Conservation (phyloP, 2,329 filamentous ascomycete species). For the Fusarium xylarioides region DNA sequence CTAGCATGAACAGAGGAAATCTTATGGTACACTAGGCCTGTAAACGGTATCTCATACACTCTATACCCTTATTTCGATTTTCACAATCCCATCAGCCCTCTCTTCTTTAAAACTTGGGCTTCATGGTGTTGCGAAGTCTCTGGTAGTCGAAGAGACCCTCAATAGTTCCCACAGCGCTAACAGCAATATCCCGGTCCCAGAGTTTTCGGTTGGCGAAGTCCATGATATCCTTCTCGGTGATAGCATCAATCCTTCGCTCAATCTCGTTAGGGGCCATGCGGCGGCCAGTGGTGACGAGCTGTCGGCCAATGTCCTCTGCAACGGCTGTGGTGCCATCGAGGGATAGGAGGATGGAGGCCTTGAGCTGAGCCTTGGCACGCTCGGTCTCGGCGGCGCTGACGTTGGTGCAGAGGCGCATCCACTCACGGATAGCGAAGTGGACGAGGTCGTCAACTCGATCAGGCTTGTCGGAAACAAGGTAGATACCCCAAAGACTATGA, state of each 20-base stretch:
- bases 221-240: constrained; percentile 97
- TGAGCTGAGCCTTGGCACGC: constrained; percentile 98
- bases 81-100: constrained; percentile 45
- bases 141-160: constrained; percentile 86
- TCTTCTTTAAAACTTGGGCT: constrained; percentile 72
- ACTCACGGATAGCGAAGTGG: constrained; percentile 98
- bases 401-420: constrained; percentile 91
- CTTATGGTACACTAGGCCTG: constrained; percentile 65
- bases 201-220: constrained; percentile 93
- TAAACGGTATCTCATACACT: constrained; percentile 65
- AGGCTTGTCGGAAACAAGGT: constrained; percentile 91
- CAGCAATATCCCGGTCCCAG: constrained; percentile 96
- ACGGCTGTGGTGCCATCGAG: constrained; percentile 97
- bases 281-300: constrained; percentile 96
- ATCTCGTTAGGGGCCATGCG: constrained; percentile 93
- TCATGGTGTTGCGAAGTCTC: constrained; percentile 84
- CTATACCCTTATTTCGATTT: constrained; percentile 58
- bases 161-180: constrained; percentile 91
- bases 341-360: constrained; percentile 96
- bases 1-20: constrained; percentile 52
- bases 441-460: constrained; percentile 92
- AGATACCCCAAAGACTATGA: constrained; percentile 96
- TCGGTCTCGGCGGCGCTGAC: constrained; percentile 92
- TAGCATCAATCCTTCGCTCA: constrained; percentile 86
- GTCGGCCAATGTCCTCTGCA: constrained; percentile 97